These are phyloP conservation scores for Gynochthodes officinalis DNA, from an alignment of 257 asterid species.

Conservation along the genomic window DNA sequence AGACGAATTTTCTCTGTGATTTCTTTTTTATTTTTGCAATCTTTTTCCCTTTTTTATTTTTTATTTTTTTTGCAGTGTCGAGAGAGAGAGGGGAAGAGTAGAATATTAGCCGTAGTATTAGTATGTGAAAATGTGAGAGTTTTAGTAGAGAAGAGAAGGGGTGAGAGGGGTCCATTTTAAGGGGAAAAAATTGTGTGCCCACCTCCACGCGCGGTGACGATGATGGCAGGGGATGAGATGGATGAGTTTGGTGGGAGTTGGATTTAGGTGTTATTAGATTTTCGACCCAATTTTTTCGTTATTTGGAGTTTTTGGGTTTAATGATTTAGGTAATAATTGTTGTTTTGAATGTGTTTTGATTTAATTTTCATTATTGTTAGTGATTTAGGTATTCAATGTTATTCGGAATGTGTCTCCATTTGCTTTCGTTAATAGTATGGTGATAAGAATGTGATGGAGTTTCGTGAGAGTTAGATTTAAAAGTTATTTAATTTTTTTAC, in stretches of 20 bases:
- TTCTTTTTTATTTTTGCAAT: neutral
- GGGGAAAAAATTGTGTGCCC: neutral
- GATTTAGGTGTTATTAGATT: neutral
- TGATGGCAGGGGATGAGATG: too few species aligned
- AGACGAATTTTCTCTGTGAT: conserved; percentile 10
- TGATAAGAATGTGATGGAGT: too few species aligned
- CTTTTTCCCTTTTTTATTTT: neutral
- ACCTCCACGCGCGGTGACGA: conserved; percentile 4
- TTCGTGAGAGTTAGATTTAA: too few species aligned
- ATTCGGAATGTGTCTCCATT: too few species aligned
- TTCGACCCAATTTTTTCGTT: neutral
- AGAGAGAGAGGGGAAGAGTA: neutral
- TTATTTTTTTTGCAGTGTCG: conserved; percentile 7
- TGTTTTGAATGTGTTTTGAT: too few species aligned
- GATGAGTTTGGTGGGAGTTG: neutral
- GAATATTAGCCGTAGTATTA: neutral
- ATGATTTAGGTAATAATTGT: too few species aligned
- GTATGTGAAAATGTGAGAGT: neutral
- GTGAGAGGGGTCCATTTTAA: conserved; percentile 2
- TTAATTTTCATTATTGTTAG: too few species aligned
- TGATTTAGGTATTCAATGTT: too few species aligned
- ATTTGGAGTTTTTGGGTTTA: too few species aligned
- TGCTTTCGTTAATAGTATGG: too few species aligned
- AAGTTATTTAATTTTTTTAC: too few species aligned
- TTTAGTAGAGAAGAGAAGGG: neutral